Conservation (phyloP, 2,329 filamentous ascomycete species). For the Ceratocystis variospora region DNA sequence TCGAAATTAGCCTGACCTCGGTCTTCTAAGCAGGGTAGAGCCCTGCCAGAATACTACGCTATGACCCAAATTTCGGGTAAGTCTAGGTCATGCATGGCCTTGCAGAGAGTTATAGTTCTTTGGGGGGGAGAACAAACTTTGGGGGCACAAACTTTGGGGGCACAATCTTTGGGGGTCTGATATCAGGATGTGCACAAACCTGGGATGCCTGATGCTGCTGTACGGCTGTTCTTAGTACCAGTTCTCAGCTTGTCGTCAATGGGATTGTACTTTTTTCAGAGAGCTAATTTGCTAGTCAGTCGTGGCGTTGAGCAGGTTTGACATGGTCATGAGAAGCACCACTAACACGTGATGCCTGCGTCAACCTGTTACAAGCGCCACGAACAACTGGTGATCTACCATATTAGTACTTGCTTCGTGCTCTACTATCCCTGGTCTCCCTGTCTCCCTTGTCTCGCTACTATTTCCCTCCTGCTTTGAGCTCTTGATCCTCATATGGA, state of each 20-base stretch:
- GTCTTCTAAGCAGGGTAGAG: not conserved
- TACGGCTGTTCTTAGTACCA: not conserved
- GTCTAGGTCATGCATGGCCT: not conserved
- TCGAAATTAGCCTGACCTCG: not conserved
- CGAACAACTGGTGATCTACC: not conserved
- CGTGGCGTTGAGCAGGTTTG: not conserved
- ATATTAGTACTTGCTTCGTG: not conserved
- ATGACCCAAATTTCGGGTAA: not conserved
- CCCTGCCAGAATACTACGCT: not conserved
- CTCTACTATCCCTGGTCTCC: not conserved
- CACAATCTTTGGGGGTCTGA: not conserved
- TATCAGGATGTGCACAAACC: not conserved
- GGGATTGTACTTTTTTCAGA: not conserved
- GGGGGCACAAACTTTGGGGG: not conserved
- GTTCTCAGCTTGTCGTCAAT: not conserved
- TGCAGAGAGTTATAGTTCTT: not conserved
- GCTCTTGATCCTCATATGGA: no score
- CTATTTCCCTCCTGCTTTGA: not conserved
- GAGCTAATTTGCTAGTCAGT: not conserved
- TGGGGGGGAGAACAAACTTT: not conserved
- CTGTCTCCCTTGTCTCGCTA: not conserved
- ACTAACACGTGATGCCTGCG: not conserved
- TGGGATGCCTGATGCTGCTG: not conserved
- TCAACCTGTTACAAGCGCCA: not conserved
- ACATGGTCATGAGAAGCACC: not conserved